A percentile compares a stretch with the other conserved stretches of the same genome.
phyloP scores from a whole-genome alignment of 768 basidiomycete species.

The Hygrocybe coccinea region DNA sequence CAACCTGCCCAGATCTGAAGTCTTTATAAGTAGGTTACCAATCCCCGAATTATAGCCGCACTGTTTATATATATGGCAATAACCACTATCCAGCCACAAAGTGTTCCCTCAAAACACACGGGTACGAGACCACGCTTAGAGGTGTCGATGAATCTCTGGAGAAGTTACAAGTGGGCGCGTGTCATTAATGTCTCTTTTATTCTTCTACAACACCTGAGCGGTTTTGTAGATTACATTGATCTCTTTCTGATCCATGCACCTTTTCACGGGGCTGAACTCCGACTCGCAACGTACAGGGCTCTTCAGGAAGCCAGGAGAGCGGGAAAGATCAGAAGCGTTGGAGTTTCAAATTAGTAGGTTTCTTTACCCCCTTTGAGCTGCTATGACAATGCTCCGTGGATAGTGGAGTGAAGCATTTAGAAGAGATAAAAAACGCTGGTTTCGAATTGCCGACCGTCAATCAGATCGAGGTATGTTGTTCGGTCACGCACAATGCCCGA shows the following conservation, averaged over 20 bases:
- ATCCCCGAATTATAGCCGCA: neutral
- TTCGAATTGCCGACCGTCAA: constrained; percentile 68
- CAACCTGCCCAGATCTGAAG: constrained; percentile 49
- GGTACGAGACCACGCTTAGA: constrained; percentile 55
- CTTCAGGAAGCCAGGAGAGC: constrained; percentile 54
- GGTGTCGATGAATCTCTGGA: constrained; percentile 59
- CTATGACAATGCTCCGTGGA: neutral
- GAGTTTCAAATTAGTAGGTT: constrained; percentile 79
- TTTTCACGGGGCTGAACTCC: constrained; percentile 52
- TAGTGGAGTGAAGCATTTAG: constrained; percentile 66
- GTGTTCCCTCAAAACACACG: constrained; percentile 50
- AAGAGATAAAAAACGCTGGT: constrained; percentile 64
- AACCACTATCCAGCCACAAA: constrained; percentile 53
- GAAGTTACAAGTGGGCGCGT: constrained; percentile 55
- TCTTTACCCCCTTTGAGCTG: neutral
- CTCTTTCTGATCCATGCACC: constrained; percentile 79
- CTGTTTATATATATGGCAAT: neutral
- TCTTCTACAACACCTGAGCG: neutral
- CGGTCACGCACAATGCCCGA: neutral
- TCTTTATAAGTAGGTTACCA: constrained; percentile 62
- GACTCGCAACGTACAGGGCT: constrained; percentile 69
- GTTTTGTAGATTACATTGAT: constrained; percentile 49
- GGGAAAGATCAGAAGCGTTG: constrained; percentile 68
- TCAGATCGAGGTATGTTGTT: constrained; percentile 66
- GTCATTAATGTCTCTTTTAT: neutral